Percentiles rank a stretch among this genome's conserved stretches.
phyloP scores from a whole-genome alignment of 2,329 filamentous ascomycete species.

The Colletotrichum orbiculare region DNA sequence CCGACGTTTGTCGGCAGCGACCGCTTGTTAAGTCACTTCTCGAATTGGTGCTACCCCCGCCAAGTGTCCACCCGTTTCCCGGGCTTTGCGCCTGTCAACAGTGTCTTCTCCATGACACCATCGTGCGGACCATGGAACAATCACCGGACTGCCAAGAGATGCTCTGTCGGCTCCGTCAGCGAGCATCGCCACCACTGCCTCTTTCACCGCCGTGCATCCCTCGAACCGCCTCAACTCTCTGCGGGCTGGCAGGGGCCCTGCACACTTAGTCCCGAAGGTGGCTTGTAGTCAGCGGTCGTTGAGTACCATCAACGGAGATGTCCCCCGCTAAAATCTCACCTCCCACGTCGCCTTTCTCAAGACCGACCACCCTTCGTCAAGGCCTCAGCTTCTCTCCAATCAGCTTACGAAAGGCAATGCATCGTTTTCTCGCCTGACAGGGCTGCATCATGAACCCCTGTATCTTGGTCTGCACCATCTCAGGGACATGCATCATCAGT shows the following conservation, averaged over 20 bases:
- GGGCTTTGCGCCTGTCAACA: no score
- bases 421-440: constrained; percentile 15
- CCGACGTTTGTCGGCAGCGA: no score
- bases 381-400: constrained; percentile 4
- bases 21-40: no score
- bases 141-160: background rate
- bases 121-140: background rate
- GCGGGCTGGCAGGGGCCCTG: background rate
- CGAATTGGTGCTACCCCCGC: no score
- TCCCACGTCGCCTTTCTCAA: constrained; percentile 28
- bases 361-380: background rate
- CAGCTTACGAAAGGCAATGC: background rate
- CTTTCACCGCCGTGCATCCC: constrained; percentile 9
- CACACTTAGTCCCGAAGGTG: background rate
- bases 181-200: constrained; percentile 18
- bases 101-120: no score
- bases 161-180: constrained; percentile 13
- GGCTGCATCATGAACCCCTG: constrained; percentile 24
- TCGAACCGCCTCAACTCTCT: background rate
- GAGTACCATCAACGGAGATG: constrained; percentile 19
- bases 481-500: constrained; percentile 10
- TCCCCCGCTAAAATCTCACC: constrained; percentile 35
- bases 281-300: constrained; percentile 6
- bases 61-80: background rate
- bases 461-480: constrained; percentile 2